Percentiles rank a stretch among this genome's conserved stretches.
Conservation (phyloP, 2,329 filamentous ascomycete genomes). For the Penicillium sp. region DNA sequence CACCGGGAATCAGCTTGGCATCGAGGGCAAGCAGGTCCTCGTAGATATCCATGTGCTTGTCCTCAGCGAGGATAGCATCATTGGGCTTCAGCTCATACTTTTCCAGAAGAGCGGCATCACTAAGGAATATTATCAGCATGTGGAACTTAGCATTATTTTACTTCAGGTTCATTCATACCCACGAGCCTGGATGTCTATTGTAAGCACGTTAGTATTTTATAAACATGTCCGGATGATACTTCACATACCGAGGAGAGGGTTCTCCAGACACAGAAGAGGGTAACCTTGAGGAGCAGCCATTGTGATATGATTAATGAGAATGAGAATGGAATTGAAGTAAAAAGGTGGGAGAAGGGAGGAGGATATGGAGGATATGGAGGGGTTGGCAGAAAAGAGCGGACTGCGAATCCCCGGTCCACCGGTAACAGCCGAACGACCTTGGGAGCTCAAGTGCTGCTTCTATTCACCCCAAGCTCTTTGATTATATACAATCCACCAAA, state of each 20-base stretch:
- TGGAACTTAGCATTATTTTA: conserved; percentile 7
- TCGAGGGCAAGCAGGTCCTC: conserved; percentile 91
- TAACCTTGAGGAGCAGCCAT: conserved; percentile 80
- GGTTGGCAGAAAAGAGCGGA: conserved; percentile 27
- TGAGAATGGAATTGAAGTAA: conserved; percentile 11
- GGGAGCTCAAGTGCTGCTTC: neutral
- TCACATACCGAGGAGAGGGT: conserved; percentile 80
- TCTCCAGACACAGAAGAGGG: conserved; percentile 90
- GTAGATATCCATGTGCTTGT: conserved; percentile 85
- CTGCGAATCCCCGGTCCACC: conserved; percentile 11
- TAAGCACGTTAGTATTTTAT: conserved; percentile 24
- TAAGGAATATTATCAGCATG: conserved; percentile 38
- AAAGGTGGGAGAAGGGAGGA: conserved; percentile 14
- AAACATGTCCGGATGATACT: neutral
- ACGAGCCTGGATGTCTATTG: conserved; percentile 80
- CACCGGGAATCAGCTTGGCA: conserved; percentile 91
- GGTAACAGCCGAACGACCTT: conserved; percentile 7
- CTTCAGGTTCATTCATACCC: conserved; percentile 49
- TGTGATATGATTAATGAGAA: conserved; percentile 27
- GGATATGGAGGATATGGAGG: conserved; percentile 23
- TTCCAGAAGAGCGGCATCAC: conserved; percentile 78
- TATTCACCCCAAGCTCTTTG: neutral
- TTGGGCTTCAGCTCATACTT: conserved; percentile 95
- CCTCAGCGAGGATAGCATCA: conserved; percentile 94
- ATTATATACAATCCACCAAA: conserved; percentile 1